Percentiles rank a stretch among this genome's conserved stretches.
phyloP scores from a whole-genome alignment of 257 asterid species.

The Thymus quinquecostatus region DNA sequence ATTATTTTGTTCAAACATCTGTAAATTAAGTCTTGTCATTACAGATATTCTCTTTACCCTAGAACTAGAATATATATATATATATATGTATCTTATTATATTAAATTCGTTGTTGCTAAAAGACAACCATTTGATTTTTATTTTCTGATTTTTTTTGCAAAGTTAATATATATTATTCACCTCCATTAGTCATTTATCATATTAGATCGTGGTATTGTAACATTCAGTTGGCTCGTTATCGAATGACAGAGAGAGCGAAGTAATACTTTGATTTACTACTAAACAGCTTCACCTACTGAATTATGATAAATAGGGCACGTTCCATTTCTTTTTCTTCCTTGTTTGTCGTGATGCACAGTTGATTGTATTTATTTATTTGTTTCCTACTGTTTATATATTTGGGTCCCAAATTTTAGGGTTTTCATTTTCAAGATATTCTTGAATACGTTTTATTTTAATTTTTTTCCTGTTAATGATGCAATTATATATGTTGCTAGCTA shows the following conservation, averaged over 20 bases:
- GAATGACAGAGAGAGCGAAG: too few relatives aligned
- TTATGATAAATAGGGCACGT: not conserved
- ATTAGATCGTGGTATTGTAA: too few relatives aligned
- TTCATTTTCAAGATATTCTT: not conserved
- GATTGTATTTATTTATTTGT: constrained; percentile 17
- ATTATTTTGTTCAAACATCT: not conserved
- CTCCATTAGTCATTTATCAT: too few relatives aligned
- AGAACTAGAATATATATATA: not conserved
- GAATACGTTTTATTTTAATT: not conserved
- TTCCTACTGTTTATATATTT: not conserved
- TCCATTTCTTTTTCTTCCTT: constrained; percentile 2
- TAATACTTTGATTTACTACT: too few relatives aligned
- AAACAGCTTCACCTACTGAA: not conserved
- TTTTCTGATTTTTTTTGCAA: too few relatives aligned
- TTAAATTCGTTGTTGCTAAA: too few relatives aligned
- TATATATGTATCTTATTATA: too few relatives aligned
- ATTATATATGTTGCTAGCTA: too few relatives aligned
- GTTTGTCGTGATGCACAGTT: constrained; percentile 17
- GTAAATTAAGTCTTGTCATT: constrained; percentile 15
- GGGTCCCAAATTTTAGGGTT: not conserved
- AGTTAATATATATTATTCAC: too few relatives aligned
- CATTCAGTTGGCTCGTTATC: too few relatives aligned
- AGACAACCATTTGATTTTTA: too few relatives aligned
- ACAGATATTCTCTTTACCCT: not conserved
- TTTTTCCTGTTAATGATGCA: too few relatives aligned